Percentiles rank a stretch among this genome's conserved stretches.
These are phyloP conservation scores for Alternaria gansuensis DNA, from an alignment of 2,329 filamentous ascomycete genomes.

Conservation along the genomic window DNA sequence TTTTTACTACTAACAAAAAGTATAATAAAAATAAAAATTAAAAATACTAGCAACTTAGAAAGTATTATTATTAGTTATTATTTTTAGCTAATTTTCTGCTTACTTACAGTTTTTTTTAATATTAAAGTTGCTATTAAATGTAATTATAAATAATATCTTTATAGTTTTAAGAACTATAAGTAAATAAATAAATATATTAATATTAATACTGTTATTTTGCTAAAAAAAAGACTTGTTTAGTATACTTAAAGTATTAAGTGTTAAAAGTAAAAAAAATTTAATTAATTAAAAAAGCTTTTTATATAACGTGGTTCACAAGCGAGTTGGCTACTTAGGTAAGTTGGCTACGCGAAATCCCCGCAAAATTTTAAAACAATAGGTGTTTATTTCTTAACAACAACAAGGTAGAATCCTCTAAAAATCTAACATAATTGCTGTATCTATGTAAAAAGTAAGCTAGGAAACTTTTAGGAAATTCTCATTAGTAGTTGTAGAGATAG, in stretches of 20 bases:
- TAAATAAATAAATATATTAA: neutral
- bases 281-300: no score
- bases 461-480: no score
- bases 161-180: neutral
- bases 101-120: constrained; percentile 15
- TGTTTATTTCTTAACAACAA: no score
- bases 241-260: neutral
- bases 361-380: no score
- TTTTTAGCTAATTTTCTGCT: constrained; percentile 14
- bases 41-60: constrained; percentile 14
- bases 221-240: constrained; percentile 1
- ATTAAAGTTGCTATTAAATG: constrained; percentile 6
- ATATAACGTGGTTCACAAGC: no score
- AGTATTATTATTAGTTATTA: constrained; percentile 1
- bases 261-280: no score
- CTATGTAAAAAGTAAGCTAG: no score
- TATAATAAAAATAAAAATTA: constrained; percentile 16
- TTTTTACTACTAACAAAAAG: neutral
- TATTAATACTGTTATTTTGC: neutral
- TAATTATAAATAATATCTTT: constrained; percentile 14
- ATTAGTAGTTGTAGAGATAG: no score
- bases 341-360: no score
- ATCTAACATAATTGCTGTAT: no score
- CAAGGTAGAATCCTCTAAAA: no score
- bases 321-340: no score